Conservation (phyloP, 352 stramenopile genomes). For the Globisporangium yorkense region DNA sequence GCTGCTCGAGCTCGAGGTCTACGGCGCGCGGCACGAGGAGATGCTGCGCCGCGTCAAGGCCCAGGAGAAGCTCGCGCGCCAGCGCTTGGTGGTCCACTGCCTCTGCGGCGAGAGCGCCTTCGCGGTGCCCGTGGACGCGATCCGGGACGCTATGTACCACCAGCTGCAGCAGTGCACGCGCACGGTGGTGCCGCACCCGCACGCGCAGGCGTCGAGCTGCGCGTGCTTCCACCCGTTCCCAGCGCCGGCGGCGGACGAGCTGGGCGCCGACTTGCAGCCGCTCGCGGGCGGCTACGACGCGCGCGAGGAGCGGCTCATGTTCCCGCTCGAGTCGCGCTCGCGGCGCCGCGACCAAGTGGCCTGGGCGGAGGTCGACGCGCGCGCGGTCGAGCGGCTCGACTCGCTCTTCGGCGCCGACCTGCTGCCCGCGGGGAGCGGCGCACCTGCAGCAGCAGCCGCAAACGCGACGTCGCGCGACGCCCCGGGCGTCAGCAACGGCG, state of each 20-base stretch:
- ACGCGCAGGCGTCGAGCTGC: slow-evolving; percentile 1
- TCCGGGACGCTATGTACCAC: slow-evolving; percentile 14
- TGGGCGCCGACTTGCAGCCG: background rate
- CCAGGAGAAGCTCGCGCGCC: slow-evolving; percentile 11
- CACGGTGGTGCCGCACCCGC: background rate
- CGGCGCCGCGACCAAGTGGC: slow-evolving; percentile 15
- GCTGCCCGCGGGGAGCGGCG: background rate
- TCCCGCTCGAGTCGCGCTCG: slow-evolving; percentile 25
- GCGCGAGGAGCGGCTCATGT: slow-evolving; percentile 26
- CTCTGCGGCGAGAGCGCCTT: slow-evolving; percentile 40
- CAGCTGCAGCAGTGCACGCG: slow-evolving; percentile 21
- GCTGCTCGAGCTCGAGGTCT: slow-evolving; percentile 24
- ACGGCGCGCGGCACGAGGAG: slow-evolving; percentile 6
- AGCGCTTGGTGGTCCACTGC: slow-evolving; percentile 26
- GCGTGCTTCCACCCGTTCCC: slow-evolving; percentile 35
- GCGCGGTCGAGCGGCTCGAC: slow-evolving; percentile 22
- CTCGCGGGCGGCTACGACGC: slow-evolving; percentile 12
- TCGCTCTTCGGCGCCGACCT: slow-evolving; percentile 21
- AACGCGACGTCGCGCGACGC: background rate
- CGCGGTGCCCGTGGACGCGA: slow-evolving; percentile 9
- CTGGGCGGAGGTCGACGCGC: slow-evolving; percentile 31
- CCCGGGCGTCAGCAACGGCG: background rate
- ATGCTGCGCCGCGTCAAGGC: background rate
- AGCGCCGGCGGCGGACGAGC: background rate
- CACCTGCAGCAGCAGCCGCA: background rate